These are phyloP conservation scores for Trifolium pratense DNA, from an alignment of 306 rosid species.

Conservation along the genomic window DNA sequence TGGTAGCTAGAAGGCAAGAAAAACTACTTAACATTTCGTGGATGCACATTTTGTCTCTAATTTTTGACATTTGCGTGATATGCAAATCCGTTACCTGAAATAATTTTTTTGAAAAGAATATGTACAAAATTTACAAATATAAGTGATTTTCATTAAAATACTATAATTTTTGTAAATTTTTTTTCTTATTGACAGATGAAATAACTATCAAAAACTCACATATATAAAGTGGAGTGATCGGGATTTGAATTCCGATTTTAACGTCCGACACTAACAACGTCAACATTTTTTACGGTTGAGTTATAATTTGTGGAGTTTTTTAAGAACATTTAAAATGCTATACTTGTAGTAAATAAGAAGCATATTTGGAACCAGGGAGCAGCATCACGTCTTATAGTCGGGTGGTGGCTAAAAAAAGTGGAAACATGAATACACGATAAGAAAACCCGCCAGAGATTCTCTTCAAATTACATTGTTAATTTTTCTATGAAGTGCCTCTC, in stretches of 20 bases:
- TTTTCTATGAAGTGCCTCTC: neutral
- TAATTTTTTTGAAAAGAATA: neutral
- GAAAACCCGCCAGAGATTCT: conserved; percentile 22
- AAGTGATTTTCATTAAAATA: too few species aligned
- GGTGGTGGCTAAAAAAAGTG: conserved; percentile 6
- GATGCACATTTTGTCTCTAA: neutral
- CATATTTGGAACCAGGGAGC: neutral
- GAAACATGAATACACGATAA: conserved; percentile 33
- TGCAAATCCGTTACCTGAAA: neutral
- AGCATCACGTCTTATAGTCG: neutral
- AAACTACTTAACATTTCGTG: neutral
- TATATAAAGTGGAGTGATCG: too few species aligned
- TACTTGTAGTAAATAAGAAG: neutral
- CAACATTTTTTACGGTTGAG: too few species aligned
- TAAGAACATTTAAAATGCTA: too few species aligned
- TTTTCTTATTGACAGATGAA: too few species aligned
- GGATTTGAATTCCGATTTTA: too few species aligned
- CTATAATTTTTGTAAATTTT: too few species aligned
- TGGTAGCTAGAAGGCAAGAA: neutral
- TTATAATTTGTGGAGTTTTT: too few species aligned
- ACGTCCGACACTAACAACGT: too few species aligned
- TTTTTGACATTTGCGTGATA: neutral
- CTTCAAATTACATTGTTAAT: conserved; percentile 24
- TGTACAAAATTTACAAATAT: too few species aligned
- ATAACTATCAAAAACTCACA: too few species aligned